phyloP scores from a whole-genome alignment of 306 rosid genomes.

The Vigna hirtella region DNA sequence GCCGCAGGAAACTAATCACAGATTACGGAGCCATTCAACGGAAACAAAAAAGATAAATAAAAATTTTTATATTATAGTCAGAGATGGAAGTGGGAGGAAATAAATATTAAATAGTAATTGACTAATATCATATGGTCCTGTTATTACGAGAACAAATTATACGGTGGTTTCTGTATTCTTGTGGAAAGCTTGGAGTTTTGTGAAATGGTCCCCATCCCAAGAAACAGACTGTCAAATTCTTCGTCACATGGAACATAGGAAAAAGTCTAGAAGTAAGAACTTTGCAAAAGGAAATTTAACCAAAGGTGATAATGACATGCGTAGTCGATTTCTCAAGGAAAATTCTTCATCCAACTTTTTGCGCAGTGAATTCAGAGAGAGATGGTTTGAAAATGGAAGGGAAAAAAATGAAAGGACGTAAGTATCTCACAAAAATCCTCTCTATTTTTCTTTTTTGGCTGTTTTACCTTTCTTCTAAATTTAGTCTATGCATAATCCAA shows the following conservation, averaged over 20 bases:
- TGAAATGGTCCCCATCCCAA: constrained; percentile 65
- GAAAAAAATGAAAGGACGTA: constrained; percentile 45
- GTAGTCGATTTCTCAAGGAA: constrained; percentile 49
- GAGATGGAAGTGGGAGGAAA: constrained; percentile 48
- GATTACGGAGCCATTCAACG: constrained; percentile 47
- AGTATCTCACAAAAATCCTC: constrained; percentile 40
- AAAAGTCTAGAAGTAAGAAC: constrained; percentile 9
- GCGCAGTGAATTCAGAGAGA: constrained; percentile 43
- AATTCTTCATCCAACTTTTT: constrained; percentile 53
- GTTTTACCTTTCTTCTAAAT: constrained; percentile 47
- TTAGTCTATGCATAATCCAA: constrained; percentile 49
- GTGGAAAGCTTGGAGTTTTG: constrained; percentile 66
- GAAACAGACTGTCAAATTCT: constrained; percentile 81
- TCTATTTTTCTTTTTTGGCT: constrained; percentile 32
- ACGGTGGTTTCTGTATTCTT: constrained; percentile 61
- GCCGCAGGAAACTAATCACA: constrained; percentile 70
- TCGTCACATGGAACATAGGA: constrained; percentile 58
- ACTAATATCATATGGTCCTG: constrained; percentile 44
- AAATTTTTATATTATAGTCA: constrained; percentile 37
- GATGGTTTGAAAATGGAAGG: constrained; percentile 43
- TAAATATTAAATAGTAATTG: constrained; percentile 37
- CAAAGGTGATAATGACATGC: constrained; percentile 46
- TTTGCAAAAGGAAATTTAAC: constrained; percentile 38
- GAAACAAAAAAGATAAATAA: constrained; percentile 31
- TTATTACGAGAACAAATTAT: constrained; percentile 40